phyloP scores from a whole-genome alignment of 805 yeast genomes.

The Crinitomyces ghanaensis region DNA sequence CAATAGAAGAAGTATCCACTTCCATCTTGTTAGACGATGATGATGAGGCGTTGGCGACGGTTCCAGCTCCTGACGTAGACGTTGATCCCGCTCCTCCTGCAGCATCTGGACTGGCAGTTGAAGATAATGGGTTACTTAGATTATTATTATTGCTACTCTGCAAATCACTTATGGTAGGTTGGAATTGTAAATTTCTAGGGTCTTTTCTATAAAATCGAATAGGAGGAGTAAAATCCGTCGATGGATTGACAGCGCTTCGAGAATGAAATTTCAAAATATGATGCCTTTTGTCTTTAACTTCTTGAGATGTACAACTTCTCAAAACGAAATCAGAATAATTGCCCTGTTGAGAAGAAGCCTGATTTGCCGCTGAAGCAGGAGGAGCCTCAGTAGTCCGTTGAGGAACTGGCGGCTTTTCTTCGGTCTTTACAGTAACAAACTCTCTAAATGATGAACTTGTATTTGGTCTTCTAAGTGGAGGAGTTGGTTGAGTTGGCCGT shows the following conservation, averaged over 20 bases:
- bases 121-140: too few species aligned
- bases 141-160: slow-evolving; percentile 1
- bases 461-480: slow-evolving; percentile 10
- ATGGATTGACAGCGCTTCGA: slow-evolving; percentile 59
- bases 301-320: slow-evolving; percentile 61
- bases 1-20: slow-evolving; percentile 43
- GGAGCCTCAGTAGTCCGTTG: neutral
- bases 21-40: slow-evolving; percentile 5
- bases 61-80: neutral
- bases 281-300: slow-evolving; percentile 58
- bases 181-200: slow-evolving; percentile 83
- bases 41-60: slow-evolving; percentile 1
- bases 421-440: neutral
- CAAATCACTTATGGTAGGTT: slow-evolving; percentile 47
- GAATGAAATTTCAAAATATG: slow-evolving; percentile 77
- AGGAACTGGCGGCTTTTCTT: neutral
- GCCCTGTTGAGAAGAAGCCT: neutral
- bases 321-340: slow-evolving; percentile 44
- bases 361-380: neutral
- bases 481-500: slow-evolving; percentile 6
- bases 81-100: slow-evolving; percentile 4
- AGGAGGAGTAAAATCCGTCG: slow-evolving; percentile 63
- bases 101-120: slow-evolving; percentile 1
- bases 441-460: slow-evolving; percentile 3
- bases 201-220: slow-evolving; percentile 86